These are phyloP conservation scores for Penicillium riverlandense DNA, from an alignment of 495 filamentous ascomycete species.

Conservation along the genomic window DNA sequence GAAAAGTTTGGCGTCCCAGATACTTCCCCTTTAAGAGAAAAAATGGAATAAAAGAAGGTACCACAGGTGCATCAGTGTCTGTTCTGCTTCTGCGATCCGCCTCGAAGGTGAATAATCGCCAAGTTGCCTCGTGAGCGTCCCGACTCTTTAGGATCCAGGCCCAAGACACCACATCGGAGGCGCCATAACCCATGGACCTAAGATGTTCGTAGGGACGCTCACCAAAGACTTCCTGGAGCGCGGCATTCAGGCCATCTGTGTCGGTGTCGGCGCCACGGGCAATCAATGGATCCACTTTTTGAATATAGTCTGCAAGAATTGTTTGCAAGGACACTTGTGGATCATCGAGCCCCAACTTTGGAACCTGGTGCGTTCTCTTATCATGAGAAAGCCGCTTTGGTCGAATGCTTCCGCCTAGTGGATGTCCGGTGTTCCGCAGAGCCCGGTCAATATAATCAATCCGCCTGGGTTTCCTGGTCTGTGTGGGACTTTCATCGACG, in stretches of 20 bases:
- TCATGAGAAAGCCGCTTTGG: not conserved
- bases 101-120: slow-evolving; percentile 33
- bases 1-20: slow-evolving; percentile 34
- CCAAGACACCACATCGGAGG: slow-evolving; percentile 50
- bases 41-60: slow-evolving; percentile 45
- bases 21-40: slow-evolving; percentile 40
- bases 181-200: slow-evolving; percentile 25
- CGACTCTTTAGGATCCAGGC: slow-evolving; percentile 47
- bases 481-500: not conserved
- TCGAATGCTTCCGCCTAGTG: slow-evolving; percentile 7
- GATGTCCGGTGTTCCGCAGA: slow-evolving; percentile 19
- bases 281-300: slow-evolving; percentile 27
- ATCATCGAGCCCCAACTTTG: slow-evolving; percentile 5
- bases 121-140: slow-evolving; percentile 30
- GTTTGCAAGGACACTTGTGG: slow-evolving; percentile 23
- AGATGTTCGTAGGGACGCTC: slow-evolving; percentile 25
- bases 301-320: slow-evolving; percentile 34
- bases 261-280: slow-evolving; percentile 1
- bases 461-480: slow-evolving; percentile 17
- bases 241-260: slow-evolving; percentile 10
- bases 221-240: slow-evolving; percentile 31
- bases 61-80: not conserved
- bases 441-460: slow-evolving; percentile 28
- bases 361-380: not conserved
- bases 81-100: slow-evolving; percentile 9